Base-by-base conservation (phyloP, 2,329 filamentous ascomycete species). In the Pestalotiopsis sp. region DNA sequence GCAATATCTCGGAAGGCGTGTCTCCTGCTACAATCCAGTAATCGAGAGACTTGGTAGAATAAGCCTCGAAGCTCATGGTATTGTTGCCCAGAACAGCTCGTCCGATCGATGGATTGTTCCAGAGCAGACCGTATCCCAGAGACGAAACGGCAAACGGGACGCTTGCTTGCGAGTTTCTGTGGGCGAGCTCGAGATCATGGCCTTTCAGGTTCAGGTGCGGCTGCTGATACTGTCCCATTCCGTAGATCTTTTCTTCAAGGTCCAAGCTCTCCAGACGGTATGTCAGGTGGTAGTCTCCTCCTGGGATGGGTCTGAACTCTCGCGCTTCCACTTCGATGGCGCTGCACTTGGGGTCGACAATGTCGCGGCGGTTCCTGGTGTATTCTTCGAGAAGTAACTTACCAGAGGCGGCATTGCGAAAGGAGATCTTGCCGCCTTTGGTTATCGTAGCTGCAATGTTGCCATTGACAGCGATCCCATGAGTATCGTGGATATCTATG, bases 221-320 rank as follows among this genome's bases (percentile, higher is more conserved):
- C 72, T 92, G 89, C 73, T 92, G 90, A 69, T 92, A 91, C 77
- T 92, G 90, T 0, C 90, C 90, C 89, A 91, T 91, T 23, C 90
- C 90, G 73, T 84, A 92, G n/a, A 92, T 86, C 74, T 85, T 87
- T 75, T 92, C 90, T 20, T 85, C 79, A 0, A 79, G 77, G 66
- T 85, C 77, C 66, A 87, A 74, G 1, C 85, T 67, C 75, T 91
- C 89, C 66, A 91, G 84, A 0, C 90, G 83, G 71, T 85, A 80
- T 0, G 87, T 90, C 9, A 91, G 78, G 66, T 88, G 84, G 73
- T 87, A 90, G 67, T 83, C 83, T 1, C 81, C 78, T 5, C 87
- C 87, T 0, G 83, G 77, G 2, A 85, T 83, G 0, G 87, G 84
- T 65, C 83, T 83, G 74, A 90, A 87, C 74, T 91, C 88, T 20